Evolutionary conservation across 441 rosid species (phyloP).

Genomic region (Brassica balearica): DNA sequence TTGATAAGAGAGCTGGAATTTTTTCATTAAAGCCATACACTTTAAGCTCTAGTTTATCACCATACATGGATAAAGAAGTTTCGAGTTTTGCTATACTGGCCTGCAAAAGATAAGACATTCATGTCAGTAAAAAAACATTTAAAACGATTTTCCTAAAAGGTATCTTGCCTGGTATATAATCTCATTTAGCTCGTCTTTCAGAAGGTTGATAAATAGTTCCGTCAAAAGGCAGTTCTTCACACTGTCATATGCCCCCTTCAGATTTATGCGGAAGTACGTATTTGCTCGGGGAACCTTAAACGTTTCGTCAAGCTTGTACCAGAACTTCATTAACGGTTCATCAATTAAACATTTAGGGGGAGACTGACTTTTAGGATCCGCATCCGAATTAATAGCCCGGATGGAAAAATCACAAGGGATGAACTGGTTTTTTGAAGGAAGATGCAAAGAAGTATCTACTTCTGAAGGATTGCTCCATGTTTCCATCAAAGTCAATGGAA

Average conservation of each 20-base stretch:
- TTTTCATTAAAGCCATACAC: slow-evolving; percentile 94
- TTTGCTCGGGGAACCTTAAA: slow-evolving; percentile 92
- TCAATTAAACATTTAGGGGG: slow-evolving; percentile 78
- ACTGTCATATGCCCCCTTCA: slow-evolving; percentile 78
- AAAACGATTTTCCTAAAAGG: slow-evolving; percentile 23
- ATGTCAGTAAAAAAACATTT: slow-evolving; percentile 17
- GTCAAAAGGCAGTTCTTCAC: slow-evolving; percentile 79
- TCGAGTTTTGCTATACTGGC: slow-evolving; percentile 95
- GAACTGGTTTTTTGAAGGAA: slow-evolving; percentile 83
- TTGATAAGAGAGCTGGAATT: slow-evolving; percentile 74
- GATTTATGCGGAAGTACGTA: slow-evolving; percentile 80
- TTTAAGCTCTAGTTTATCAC: slow-evolving; percentile 91
- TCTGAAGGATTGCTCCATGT: slow-evolving; percentile 84
- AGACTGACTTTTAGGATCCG: slow-evolving; percentile 44
- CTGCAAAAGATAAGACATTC: slow-evolving; percentile 51
- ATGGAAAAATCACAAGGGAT: slow-evolving; percentile 88
- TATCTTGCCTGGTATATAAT: slow-evolving; percentile 80
- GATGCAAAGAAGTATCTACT: slow-evolving; percentile 72
- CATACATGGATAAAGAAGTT: slow-evolving; percentile 67
- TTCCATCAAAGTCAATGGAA: slow-evolving; percentile 71
- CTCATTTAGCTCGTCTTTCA: slow-evolving; percentile 94
- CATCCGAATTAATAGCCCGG: slow-evolving; percentile 50
- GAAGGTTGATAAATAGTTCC: slow-evolving; percentile 85
- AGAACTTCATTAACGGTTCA: slow-evolving; percentile 81
- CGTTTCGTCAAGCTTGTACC: slow-evolving; percentile 92